Conservation (phyloP, 441 rosid species). For the Daphne laureola region DNA sequence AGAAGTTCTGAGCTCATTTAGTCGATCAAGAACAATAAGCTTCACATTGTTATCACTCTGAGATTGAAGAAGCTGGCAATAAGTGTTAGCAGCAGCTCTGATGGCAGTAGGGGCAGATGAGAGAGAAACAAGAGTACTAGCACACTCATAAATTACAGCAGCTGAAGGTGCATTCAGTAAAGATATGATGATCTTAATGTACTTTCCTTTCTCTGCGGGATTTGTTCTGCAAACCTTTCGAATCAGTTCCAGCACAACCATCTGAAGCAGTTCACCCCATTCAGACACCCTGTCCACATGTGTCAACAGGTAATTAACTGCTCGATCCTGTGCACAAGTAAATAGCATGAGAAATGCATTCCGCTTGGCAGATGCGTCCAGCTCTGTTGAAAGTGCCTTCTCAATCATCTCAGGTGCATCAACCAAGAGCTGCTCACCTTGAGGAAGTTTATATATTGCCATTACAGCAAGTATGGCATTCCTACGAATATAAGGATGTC, state of each 20-base stretch:
- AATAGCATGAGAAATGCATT: slow-evolving; percentile 96
- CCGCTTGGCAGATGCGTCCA: slow-evolving; percentile 70
- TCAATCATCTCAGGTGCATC: slow-evolving; percentile 70
- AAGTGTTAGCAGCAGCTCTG: slow-evolving; percentile 79
- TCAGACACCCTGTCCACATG: slow-evolving; percentile 72
- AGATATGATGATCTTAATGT: slow-evolving; percentile 77
- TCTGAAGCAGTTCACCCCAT: slow-evolving; percentile 88
- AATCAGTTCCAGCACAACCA: slow-evolving; percentile 87
- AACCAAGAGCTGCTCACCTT: slow-evolving; percentile 56
- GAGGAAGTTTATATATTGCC: slow-evolving; percentile 63
- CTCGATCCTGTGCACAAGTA: slow-evolving; percentile 77
- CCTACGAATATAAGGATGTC: slow-evolving; percentile 62
- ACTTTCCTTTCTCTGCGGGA: slow-evolving; percentile 72
- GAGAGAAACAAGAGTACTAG: slow-evolving; percentile 77
- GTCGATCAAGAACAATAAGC: slow-evolving; percentile 81
- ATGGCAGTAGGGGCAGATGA: slow-evolving; percentile 93
- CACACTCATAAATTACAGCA: slow-evolving; percentile 87
- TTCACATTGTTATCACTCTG: slow-evolving; percentile 94
- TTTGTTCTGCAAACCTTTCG: slow-evolving; percentile 82
- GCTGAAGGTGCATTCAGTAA: slow-evolving; percentile 77
- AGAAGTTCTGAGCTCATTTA: slow-evolving; percentile 71
- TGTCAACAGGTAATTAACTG: slow-evolving; percentile 60
- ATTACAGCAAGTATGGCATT: slow-evolving; percentile 76
- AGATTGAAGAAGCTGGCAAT: slow-evolving; percentile 81
- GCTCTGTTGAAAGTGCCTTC: slow-evolving; percentile 57